Evolutionary conservation across 495 filamentous ascomycete genomes (phyloP), one percentile per base, ranked within the genome.

Genomic region (Xylaria sp.): DNA sequence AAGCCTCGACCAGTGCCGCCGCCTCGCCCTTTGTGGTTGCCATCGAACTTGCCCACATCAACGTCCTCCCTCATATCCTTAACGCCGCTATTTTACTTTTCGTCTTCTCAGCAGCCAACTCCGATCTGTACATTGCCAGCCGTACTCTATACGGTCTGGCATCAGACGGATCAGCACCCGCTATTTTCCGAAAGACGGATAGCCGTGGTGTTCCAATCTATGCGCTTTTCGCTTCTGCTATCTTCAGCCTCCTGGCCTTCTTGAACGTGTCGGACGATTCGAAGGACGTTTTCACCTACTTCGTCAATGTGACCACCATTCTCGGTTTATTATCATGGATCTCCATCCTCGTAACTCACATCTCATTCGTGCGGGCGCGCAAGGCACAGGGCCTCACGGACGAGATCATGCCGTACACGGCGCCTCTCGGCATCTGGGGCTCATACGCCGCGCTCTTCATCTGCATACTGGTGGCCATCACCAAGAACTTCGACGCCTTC

Each of bases 241-340:
- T 84, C 0, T 89, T 97, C 76, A 87, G 86, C 31, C 84, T 91
- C 2, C 85, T 97, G 8, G 93, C 92, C 9, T 95, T 90, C 82
- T 88, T 97, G 85, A 95, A 93, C 78, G 91, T 93, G 0, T 85
- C 86, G 65, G 88, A 85, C 72, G 88, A 88, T 73, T 89, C 92
- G 0, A 85, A 85, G 66, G 84, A 79, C 0, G 92, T 97, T 3
- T 97, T 97, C 79, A 85, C 82, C 29, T 96, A 95, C 85, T 96
- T 97, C 71, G 91, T 96, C 71, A 93, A 95, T 77, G 84, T 97
- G 40, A 90, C 90, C 41, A 93, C 91, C 43, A 92, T 95, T 74
- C 93, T 93, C 76, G 92, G 92, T 55, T 84, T 94, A 9, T 77
- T 97, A 31, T 94, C 91, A 71, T 94, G 93, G 93, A 90, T 96